phyloP scores from a whole-genome alignment of 768 basidiomycete genomes.

The Wakefieldia striispora region DNA sequence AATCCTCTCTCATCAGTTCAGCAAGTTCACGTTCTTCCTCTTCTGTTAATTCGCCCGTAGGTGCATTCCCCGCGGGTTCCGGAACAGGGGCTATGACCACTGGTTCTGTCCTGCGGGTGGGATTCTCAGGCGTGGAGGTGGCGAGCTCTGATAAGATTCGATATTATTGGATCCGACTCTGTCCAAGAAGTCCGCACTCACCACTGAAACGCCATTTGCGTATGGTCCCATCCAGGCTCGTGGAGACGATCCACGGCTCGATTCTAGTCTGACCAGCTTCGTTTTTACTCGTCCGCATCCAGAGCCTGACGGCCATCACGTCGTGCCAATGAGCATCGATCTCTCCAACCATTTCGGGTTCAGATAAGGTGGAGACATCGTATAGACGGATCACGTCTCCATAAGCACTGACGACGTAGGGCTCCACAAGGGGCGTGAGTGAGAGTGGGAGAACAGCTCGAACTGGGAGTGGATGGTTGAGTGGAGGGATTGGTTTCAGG shows the following conservation, averaged over 20 bases:
- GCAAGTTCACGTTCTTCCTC: constrained; percentile 91
- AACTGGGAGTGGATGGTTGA: constrained; percentile 62
- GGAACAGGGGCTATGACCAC: constrained; percentile 28
- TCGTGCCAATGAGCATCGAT: constrained; percentile 92
- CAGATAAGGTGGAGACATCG: constrained; percentile 66
- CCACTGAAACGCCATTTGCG: constrained; percentile 80
- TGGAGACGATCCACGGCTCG: constrained; percentile 81
- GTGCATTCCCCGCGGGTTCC: constrained; percentile 25
- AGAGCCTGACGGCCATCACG: constrained; percentile 70
- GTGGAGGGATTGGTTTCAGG: constrained; percentile 46
- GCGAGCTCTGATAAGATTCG: constrained; percentile 22
- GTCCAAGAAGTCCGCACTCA: constrained; percentile 20
- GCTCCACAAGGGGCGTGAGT: constrained; percentile 61
- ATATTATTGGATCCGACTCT: neutral
- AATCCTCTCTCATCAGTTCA: constrained; percentile 58
- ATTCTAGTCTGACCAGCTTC: constrained; percentile 46
- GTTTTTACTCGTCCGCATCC: constrained; percentile 53
- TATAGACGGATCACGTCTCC: constrained; percentile 83
- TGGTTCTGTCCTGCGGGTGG: constrained; percentile 14
- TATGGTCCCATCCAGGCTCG: constrained; percentile 84
- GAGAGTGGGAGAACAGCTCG: constrained; percentile 70
- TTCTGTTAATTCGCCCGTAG: constrained; percentile 57
- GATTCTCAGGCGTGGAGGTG: constrained; percentile 23
- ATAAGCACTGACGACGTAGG: constrained; percentile 77
- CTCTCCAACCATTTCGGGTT: constrained; percentile 68